Conservation (phyloP, 495 filamentous ascomycete genomes). For the Bombardia bombarda region DNA sequence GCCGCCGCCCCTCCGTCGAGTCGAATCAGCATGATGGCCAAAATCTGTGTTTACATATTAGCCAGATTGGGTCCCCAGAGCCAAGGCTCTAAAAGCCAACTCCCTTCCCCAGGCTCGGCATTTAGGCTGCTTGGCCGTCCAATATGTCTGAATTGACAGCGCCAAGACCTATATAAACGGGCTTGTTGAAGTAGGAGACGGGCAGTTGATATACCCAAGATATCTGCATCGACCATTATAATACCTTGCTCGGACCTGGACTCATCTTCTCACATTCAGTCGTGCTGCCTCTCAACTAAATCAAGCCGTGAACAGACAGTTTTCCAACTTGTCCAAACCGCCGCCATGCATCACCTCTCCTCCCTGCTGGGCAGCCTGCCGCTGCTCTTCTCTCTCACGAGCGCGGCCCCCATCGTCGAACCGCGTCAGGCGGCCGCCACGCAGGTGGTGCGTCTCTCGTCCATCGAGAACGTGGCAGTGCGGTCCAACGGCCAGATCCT, state of each 20-base stretch:
- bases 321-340: background rate
- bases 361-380: slow-evolving; percentile 14
- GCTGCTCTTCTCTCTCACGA: slow-evolving; percentile 12
- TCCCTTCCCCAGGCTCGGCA: slow-evolving; percentile 3
- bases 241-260: no score
- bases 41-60: no score
- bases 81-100: background rate
- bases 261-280: no score
- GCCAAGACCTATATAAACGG: slow-evolving; percentile 10
- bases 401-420: slow-evolving; percentile 17
- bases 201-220: no score
- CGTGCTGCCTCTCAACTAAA: background rate
- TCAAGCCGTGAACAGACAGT: background rate
- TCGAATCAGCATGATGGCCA: no score
- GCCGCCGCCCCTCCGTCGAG: no score
- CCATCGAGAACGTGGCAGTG: slow-evolving; percentile 40
- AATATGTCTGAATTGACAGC: slow-evolving; percentile 7
- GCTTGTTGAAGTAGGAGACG: no score
- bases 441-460: slow-evolving; percentile 26
- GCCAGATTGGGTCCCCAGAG: slow-evolving; percentile 2
- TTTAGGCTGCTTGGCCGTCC: slow-evolving; percentile 8
- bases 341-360: slow-evolving; percentile 17
- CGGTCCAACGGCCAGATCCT: slow-evolving; percentile 38
- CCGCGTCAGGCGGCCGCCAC: slow-evolving; percentile 19
- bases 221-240: no score